Evolutionary conservation across 768 basidiomycete species (phyloP).

Genomic region (Mycena galopus): DNA sequence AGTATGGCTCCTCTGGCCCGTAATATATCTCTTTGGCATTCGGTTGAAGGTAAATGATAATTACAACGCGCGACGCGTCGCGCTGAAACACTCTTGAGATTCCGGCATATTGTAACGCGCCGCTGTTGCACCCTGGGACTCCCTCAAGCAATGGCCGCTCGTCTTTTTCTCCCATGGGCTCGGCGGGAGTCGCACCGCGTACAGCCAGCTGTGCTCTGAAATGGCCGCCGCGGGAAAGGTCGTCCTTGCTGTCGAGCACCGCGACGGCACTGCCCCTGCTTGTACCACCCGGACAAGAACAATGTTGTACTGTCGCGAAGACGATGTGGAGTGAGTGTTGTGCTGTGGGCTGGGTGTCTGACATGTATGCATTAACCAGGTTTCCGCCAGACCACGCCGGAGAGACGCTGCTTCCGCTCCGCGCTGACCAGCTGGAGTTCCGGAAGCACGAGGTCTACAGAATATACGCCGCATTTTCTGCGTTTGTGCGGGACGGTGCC

Average conservation of each 20-base stretch:
- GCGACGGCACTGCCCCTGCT: slow-evolving; percentile 81
- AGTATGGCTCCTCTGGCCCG: slow-evolving; percentile 61
- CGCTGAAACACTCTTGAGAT: slow-evolving; percentile 52
- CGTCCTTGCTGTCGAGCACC: slow-evolving; percentile 86
- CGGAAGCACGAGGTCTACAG: slow-evolving; percentile 79
- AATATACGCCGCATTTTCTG: slow-evolving; percentile 68
- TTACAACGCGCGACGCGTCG: background rate
- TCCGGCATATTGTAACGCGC: slow-evolving; percentile 68
- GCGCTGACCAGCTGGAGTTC: slow-evolving; percentile 78
- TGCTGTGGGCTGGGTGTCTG: slow-evolving; percentile 3
- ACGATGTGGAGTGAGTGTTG: slow-evolving; percentile 65
- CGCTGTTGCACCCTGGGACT: slow-evolving; percentile 58
- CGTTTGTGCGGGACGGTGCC: slow-evolving; percentile 58
- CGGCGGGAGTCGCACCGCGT: slow-evolving; percentile 78
- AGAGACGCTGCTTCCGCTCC: slow-evolving; percentile 56
- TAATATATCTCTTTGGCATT: slow-evolving; percentile 64
- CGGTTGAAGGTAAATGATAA: slow-evolving; percentile 56
- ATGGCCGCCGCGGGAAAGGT: slow-evolving; percentile 85
- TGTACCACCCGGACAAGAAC: slow-evolving; percentile 54
- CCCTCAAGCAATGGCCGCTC: slow-evolving; percentile 73
- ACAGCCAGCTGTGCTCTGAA: slow-evolving; percentile 80
- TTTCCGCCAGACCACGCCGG: slow-evolving; percentile 34
- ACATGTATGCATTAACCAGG: slow-evolving; percentile 14
- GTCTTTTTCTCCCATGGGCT: slow-evolving; percentile 91
- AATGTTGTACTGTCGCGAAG: slow-evolving; percentile 67